These are phyloP conservation scores for Oenanthe javanica DNA, from an alignment of 140 eudicot species.

Conservation along the genomic window DNA sequence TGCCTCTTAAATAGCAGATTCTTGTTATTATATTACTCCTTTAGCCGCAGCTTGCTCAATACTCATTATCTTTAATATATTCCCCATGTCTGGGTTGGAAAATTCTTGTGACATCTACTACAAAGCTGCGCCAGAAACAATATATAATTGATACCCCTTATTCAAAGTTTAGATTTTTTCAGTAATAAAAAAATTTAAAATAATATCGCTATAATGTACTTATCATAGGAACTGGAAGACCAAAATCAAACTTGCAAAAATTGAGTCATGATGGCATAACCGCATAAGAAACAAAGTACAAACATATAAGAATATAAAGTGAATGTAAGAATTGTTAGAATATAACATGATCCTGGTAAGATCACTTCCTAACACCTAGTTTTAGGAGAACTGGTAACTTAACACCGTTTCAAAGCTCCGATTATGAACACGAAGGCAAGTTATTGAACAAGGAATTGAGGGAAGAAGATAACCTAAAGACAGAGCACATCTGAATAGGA, in stretches of 20 bases:
- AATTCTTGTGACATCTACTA: neutral
- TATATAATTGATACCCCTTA: neutral
- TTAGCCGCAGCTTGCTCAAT: neutral
- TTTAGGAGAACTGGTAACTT: too few species aligned
- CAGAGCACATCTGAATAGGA: slow-evolving; percentile 6
- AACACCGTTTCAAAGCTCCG: neutral
- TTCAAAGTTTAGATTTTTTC: neutral
- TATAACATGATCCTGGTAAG: too few species aligned
- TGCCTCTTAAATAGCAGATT: neutral
- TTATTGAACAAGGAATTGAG: neutral
- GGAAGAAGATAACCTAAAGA: slow-evolving; percentile 8
- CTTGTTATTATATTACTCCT: neutral
- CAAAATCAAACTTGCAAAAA: neutral
- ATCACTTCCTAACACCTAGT: too few species aligned
- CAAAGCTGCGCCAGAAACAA: neutral
- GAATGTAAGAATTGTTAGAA: neutral
- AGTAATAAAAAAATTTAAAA: neutral
- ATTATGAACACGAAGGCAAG: too few species aligned
- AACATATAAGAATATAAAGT: neutral
- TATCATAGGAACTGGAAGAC: neutral
- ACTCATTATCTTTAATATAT: neutral
- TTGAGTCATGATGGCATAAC: neutral
- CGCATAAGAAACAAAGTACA: neutral
- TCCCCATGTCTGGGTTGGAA: neutral
- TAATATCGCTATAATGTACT: neutral